Base-by-base conservation (phyloP, 2,329 filamentous ascomycete species). In the Colletotrichum plurivorum region DNA sequence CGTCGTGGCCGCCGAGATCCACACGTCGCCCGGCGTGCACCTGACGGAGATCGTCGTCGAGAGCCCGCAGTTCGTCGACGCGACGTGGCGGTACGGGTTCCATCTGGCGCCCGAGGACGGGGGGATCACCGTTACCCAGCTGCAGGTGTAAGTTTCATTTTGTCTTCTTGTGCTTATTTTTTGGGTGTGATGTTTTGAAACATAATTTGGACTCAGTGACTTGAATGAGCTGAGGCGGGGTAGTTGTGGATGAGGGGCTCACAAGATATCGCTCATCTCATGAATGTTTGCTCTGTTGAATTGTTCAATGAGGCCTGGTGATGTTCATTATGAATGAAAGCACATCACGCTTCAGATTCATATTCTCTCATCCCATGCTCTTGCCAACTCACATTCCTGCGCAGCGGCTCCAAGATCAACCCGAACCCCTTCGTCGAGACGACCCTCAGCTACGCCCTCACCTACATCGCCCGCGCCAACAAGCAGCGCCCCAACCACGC, bases 381-480 rank as follows among this genome's bases (percentile, higher is more conserved):
- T 52, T 39, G 27, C 25, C 58, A 27, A 54, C 41, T 69, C 25
- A 60, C 55, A n/a, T 49, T 13, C 36, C 43, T 31, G 52, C 25
- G 13, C 51, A 69, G 67, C 51, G 67, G 67, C 63, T 69, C 62
- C 43, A 69, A 61, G 22, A 67, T 69, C 20, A 63, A 27, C 75
- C 73, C 80, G 68, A 99, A 99, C 78, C 89, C 91, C 15, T 99
- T 99, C 80, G 93, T 99, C 71, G 94, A 98, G 83, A 97, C 94
- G 12, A 93, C 96, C 1, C 87, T 99, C 67, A 90, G 88, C 80
- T 98, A 97, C 83, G 93, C 89, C 63, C 88, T 98, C 74, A 96
- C 92, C 63, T 98, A 97, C 82, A 90, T 94, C 82, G 79, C 85
- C 78, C 78, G 79, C 57, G 70, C 84, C 72, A 75, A 81, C 73